These are phyloP conservation scores for Verticillium nubilum DNA, from an alignment of 2,329 filamentous ascomycete genomes.

Conservation along the genomic window DNA sequence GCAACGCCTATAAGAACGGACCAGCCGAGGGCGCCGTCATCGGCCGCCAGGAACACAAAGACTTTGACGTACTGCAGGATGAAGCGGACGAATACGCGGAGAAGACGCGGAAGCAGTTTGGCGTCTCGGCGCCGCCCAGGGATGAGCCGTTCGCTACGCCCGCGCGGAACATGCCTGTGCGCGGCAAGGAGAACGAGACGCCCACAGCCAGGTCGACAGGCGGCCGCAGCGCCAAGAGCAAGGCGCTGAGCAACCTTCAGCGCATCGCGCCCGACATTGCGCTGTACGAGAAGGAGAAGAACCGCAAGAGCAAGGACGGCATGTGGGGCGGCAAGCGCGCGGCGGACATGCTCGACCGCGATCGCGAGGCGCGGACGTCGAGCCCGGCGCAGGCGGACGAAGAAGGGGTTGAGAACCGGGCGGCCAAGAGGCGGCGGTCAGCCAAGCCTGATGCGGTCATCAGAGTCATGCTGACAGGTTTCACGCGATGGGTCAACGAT, in stretches of 20 bases:
- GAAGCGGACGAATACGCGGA: constrained; percentile 28
- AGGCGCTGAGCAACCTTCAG: constrained; percentile 72
- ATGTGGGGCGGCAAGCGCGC: constrained; percentile 61
- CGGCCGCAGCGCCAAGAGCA: constrained; percentile 82
- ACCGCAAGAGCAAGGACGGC: constrained; percentile 53
- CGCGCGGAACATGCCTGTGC: constrained; percentile 39
- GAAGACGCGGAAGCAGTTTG: constrained; percentile 24
- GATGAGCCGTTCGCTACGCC: constrained; percentile 42
- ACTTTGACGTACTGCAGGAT: constrained; percentile 39
- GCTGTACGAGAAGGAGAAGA: constrained; percentile 89
- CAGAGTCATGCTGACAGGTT: constrained; percentile 77
- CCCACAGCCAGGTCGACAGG: constrained; percentile 65
- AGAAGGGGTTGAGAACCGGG: constrained; percentile 41
- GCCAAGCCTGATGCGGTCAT: constrained; percentile 62
- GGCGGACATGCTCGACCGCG: constrained; percentile 50
- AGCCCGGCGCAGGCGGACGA: constrained; percentile 19
- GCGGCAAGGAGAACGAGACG: constrained; percentile 81
- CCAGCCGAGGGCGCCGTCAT: constrained; percentile 42
- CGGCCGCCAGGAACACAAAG: constrained; percentile 30
- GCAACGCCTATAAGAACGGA: constrained; percentile 42
- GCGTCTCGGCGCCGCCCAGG: constrained; percentile 19
- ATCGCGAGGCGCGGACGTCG: constrained; percentile 7
- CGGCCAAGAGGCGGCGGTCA: constrained; percentile 58
- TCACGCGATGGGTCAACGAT: constrained; percentile 73
- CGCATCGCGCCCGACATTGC: constrained; percentile 78